Conservation (phyloP, 805 yeast genomes). For the Clavispora santaluciae region DNA sequence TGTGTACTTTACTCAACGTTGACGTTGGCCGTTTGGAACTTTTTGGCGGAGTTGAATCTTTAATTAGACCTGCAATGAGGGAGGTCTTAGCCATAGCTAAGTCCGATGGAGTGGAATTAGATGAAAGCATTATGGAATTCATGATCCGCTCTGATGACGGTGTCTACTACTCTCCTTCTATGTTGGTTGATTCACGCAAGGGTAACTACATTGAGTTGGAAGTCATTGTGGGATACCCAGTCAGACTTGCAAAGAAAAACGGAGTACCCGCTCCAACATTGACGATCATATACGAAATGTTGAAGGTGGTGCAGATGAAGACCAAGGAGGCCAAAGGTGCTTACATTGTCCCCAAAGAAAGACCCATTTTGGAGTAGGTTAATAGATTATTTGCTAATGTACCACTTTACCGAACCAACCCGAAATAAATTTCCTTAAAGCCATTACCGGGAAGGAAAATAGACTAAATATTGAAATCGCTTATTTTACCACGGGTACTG, state of each 20-base stretch:
- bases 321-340: slow-evolving; percentile 20
- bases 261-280: slow-evolving; percentile 27
- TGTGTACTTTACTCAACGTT: slow-evolving; percentile 52
- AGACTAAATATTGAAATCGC: no score
- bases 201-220: slow-evolving; percentile 36
- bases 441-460: no score
- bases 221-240: slow-evolving; percentile 36
- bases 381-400: no score
- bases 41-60: slow-evolving; percentile 17
- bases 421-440: no score
- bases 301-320: slow-evolving; percentile 18
- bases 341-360: slow-evolving; percentile 14
- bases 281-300: slow-evolving; percentile 18
- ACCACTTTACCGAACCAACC: no score
- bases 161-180: slow-evolving; percentile 37
- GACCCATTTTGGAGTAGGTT: slow-evolving; percentile 17
- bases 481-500: no score
- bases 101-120: slow-evolving; percentile 21
- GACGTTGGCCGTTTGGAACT: slow-evolving; percentile 49
- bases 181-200: slow-evolving; percentile 36
- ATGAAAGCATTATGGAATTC: slow-evolving; percentile 15
- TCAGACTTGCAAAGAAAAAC: slow-evolving; percentile 34
- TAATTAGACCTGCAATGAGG: slow-evolving; percentile 17
- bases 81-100: slow-evolving; percentile 21
- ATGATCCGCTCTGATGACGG: slow-evolving; percentile 26